These are phyloP conservation scores for Trichophyton benhamiae DNA, from an alignment of 2,329 filamentous ascomycete genomes.

Conservation along the genomic window DNA sequence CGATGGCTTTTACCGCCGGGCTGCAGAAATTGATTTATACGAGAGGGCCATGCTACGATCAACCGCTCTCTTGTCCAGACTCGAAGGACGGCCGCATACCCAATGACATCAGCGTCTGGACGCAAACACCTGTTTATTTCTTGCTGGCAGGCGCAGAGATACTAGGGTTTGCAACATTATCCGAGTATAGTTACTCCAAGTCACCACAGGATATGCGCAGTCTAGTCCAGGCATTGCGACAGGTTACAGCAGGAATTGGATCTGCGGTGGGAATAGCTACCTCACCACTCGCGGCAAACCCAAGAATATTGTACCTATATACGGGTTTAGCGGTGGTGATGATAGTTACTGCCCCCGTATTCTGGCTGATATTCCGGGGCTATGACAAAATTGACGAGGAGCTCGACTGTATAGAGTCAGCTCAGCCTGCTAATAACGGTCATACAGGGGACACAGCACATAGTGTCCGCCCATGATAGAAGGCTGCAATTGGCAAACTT, in stretches of 20 bases:
- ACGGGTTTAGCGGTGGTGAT: conserved; percentile 9
- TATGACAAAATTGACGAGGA: conserved; percentile 14
- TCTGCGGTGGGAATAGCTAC: conserved; percentile 11
- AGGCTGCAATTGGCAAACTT: not conserved
- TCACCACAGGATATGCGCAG: conserved; percentile 36
- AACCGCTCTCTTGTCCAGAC: not conserved
- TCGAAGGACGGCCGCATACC: conserved; percentile 1
- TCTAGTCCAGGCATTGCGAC: conserved; percentile 18
- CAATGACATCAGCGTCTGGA: conserved; percentile 7
- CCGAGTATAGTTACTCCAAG: conserved; percentile 61
- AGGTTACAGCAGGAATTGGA: conserved; percentile 14
- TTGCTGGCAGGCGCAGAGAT: conserved; percentile 20
- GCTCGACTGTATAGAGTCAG: conserved; percentile 8
- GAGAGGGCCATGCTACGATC: conserved; percentile 7
- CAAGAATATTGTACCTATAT: conserved; percentile 13
- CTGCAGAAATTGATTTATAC: conserved; percentile 48
- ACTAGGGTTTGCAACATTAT: conserved; percentile 38
- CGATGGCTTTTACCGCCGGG: conserved; percentile 45
- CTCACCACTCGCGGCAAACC: conserved; percentile 9
- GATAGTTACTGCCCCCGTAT: conserved; percentile 6
- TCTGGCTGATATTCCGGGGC: conserved; percentile 10
- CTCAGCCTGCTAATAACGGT: not conserved
- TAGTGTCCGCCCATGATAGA: not conserved
- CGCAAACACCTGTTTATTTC: conserved; percentile 13
- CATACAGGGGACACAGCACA: not conserved